A percentile compares a stretch with the other conserved stretches of the same genome.
Evolutionary conservation across 345 rosid species (phyloP).

Genomic region (Murraya koenigii): DNA sequence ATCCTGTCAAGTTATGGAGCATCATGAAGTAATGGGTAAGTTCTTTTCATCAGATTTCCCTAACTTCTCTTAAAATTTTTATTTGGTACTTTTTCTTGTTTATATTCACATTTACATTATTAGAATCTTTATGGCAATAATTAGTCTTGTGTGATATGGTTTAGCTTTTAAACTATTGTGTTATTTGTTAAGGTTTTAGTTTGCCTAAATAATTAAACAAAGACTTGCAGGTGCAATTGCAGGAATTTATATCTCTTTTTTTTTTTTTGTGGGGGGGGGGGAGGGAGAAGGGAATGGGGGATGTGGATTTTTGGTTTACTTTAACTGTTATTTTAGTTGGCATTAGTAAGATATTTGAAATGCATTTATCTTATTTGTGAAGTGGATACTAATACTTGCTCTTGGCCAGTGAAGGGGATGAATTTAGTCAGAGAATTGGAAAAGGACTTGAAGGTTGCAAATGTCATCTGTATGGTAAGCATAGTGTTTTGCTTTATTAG

Average conservation of each 20-base stretch:
- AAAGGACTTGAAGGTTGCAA: slow-evolving; percentile 94
- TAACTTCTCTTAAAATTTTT: not conserved
- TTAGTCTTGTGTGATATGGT: not conserved
- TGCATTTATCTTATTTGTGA: not conserved
- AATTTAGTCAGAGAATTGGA: slow-evolving; percentile 96
- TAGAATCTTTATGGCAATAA: not conserved
- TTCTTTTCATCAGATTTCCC: slow-evolving; percentile 16
- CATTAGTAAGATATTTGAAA: not conserved
- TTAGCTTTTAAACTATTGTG: not conserved
- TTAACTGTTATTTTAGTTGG: not conserved
- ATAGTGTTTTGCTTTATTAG: slow-evolving; percentile 5
- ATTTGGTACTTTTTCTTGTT: not conserved
- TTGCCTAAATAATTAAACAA: not conserved
- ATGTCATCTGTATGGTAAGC: slow-evolving; percentile 91
- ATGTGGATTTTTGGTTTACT: not conserved
- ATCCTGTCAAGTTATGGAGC: slow-evolving; percentile 88
- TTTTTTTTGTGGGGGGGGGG: no score
- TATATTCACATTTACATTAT: not conserved
- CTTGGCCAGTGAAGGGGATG: slow-evolving; percentile 99
- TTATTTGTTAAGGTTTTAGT: not conserved
- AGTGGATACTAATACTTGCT: slow-evolving; percentile 34
- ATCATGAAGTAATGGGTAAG: slow-evolving; percentile 99
- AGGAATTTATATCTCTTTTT: not conserved
- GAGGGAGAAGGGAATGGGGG: not conserved
- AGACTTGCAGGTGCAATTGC: not conserved